phyloP scores from a whole-genome alignment of 176 grass and related monocot genomes.

The Raddia distichophylla region DNA sequence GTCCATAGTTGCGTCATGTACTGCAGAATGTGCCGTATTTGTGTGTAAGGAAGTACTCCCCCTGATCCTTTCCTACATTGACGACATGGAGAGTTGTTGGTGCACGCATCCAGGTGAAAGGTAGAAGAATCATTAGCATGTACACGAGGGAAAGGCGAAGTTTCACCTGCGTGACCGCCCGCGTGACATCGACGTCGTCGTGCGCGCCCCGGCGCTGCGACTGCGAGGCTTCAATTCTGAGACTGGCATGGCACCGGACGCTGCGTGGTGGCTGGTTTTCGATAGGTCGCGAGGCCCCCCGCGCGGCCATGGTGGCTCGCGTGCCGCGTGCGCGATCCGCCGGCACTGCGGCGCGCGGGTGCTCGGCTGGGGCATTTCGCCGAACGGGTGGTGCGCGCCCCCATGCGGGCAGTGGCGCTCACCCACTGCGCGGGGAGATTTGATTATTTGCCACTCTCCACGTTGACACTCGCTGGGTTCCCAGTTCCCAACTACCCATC shows the following conservation, averaged over 20 bases:
- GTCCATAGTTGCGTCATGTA: slow-evolving; percentile 25
- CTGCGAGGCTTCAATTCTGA: background rate
- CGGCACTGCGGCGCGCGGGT: background rate
- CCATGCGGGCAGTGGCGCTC: background rate
- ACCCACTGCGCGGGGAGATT: too few relatives aligned
- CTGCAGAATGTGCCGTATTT: background rate
- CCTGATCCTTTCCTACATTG: slow-evolving; percentile 16
- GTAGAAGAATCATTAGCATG: background rate
- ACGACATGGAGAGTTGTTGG: slow-evolving; percentile 2
- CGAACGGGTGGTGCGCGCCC: slow-evolving; percentile 27
- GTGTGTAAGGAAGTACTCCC: background rate
- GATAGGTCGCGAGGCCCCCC: background rate
- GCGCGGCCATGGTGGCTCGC: too few relatives aligned
- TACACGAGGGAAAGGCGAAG: background rate
- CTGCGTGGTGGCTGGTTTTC: background rate
- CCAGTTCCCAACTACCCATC: too few relatives aligned
- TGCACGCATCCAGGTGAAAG: background rate
- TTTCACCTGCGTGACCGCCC: background rate
- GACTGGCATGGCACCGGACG: background rate
- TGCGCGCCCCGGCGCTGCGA: background rate
- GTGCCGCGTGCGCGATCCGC: background rate
- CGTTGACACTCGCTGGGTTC: too few relatives aligned
- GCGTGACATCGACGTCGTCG: background rate
- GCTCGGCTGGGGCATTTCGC: slow-evolving; percentile 34
- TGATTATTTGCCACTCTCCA: too few relatives aligned